These are phyloP conservation scores for Ottelia alismoides DNA, from an alignment of 106 monocot genomes.

Conservation along the genomic window DNA sequence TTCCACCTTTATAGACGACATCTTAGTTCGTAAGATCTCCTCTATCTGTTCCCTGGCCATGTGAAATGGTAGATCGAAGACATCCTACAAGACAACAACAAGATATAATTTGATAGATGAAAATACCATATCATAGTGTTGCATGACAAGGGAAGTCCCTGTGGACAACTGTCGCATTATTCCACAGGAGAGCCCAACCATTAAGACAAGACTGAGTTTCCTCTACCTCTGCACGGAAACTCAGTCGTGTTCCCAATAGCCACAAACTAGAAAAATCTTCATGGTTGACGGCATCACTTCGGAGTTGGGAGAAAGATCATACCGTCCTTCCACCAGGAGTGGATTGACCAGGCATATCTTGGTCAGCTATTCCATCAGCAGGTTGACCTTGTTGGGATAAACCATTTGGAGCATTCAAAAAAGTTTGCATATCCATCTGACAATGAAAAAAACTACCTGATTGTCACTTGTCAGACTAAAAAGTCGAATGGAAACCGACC, in stretches of 20 bases:
- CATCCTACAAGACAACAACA: constrained; percentile 51
- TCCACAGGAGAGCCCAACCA: no score
- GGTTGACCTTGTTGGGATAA: constrained; percentile 32
- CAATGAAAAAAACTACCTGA: no score
- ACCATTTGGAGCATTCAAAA: constrained; percentile 77
- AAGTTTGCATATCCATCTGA: constrained; percentile 88
- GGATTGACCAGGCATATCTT: constrained; percentile 50
- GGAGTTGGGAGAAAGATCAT: not conserved
- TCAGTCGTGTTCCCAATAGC: no score
- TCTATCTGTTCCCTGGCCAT: constrained; percentile 99
- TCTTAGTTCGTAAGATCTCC: constrained; percentile 90
- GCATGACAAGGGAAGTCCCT: no score
- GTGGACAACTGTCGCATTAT: no score
- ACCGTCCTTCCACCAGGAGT: constrained; percentile 78
- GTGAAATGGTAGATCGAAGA: constrained; percentile 98
- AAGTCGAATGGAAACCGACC: not conserved
- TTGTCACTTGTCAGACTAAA: no score
- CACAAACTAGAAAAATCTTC: no score
- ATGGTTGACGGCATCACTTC: no score
- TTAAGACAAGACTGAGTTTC: no score
- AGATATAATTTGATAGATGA: no score
- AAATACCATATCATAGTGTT: no score
- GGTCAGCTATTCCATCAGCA: constrained; percentile 32
- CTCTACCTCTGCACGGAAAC: no score
- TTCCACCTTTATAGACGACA: constrained; percentile 92